phyloP scores from a whole-genome alignment of 305 asterid species.

The Fraxinus velutina region DNA sequence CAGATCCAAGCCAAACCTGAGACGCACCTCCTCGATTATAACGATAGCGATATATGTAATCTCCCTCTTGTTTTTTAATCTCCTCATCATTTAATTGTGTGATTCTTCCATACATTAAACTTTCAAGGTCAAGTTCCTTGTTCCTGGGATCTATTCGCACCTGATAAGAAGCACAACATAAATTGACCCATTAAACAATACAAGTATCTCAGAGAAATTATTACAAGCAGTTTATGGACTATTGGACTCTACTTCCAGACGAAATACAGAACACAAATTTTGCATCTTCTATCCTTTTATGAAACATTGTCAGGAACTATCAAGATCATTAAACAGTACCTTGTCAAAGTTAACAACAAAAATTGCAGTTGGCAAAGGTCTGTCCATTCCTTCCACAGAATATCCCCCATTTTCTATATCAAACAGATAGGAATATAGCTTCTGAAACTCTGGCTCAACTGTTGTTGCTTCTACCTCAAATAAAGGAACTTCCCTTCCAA shows the following conservation, averaged over 20 bases:
- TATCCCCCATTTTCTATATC: conserved; percentile 58
- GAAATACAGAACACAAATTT: conserved; percentile 9
- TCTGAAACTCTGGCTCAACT: conserved; percentile 87
- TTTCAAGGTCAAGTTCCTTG: conserved; percentile 77
- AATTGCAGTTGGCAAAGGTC: conserved; percentile 83
- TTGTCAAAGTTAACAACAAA: conserved; percentile 89
- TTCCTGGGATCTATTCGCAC: conserved; percentile 91
- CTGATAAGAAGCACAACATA: conserved; percentile 36
- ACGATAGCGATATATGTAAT: conserved; percentile 81
- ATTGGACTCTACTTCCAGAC: conserved; percentile 14
- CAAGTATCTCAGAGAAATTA: conserved; percentile 5
- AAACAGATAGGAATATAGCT: conserved; percentile 81
- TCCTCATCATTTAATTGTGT: conserved; percentile 70
- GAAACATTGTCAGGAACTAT: neutral
- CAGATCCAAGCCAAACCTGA: conserved; percentile 98
- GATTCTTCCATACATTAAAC: conserved; percentile 69
- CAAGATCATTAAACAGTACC: conserved; percentile 42
- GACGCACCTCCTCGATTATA: conserved; percentile 98
- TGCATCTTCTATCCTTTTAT: conserved; percentile 7
- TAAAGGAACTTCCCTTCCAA: conserved; percentile 90
- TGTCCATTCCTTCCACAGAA: conserved; percentile 68
- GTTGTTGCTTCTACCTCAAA: conserved; percentile 92
- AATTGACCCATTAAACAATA: conserved; percentile 1
- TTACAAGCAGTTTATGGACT: conserved; percentile 14
- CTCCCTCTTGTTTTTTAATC: conserved; percentile 89